Evolutionary conservation across 1,284 basidiomycete genomes (phyloP), one percentile per base, ranked within the genome.

Genomic region (Porodaedalea pini): DNA sequence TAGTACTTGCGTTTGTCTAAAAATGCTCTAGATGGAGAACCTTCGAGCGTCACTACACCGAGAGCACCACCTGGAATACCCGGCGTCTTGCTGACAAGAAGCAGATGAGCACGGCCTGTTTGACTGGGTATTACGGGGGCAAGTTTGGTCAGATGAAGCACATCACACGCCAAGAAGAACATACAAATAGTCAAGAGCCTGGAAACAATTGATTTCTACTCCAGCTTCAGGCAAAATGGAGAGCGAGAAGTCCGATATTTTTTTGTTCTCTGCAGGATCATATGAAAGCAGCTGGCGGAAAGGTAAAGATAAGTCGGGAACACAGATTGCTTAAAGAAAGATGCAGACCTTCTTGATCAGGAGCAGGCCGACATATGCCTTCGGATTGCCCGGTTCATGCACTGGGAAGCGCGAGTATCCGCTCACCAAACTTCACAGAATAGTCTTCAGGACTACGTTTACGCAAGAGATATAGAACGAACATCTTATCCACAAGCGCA

Each of bases 321-420:
- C 45, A 48, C 25, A 25, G 19, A 10, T 2, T 2, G 29, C n/a
- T 56, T 17, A 32, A 21, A 43, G 15, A n/a, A n/a, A 56, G 55
- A 50, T 10, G 48, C 60, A 13, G 40, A 86, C 89, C 78, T 87
- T 89, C 68, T 95, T 95, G 51, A 94, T 80, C 15, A 98, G 81
- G 2, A 99, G 78, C 64, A 98, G 81, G 0, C 96, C 96, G 11
- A 91, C 74, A 67, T 97, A 98, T 40, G 91, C 83, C 11, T 84
- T 74, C 1, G 86, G 82, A 54, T 90, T 81, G 3, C 81, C 83
- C 2, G 89, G 80, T 64, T 90, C 85, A 68, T 98, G 90, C 1
- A 99, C 81, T 0, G 96, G 96, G 64, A 98, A 93, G 23, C 96
- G 86, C 1, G 94, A 97, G 70, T 98, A 98, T 0, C 96, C 96